Base-by-base conservation (phyloP, 345 rosid species). In the Pelargonium nanum region DNA sequence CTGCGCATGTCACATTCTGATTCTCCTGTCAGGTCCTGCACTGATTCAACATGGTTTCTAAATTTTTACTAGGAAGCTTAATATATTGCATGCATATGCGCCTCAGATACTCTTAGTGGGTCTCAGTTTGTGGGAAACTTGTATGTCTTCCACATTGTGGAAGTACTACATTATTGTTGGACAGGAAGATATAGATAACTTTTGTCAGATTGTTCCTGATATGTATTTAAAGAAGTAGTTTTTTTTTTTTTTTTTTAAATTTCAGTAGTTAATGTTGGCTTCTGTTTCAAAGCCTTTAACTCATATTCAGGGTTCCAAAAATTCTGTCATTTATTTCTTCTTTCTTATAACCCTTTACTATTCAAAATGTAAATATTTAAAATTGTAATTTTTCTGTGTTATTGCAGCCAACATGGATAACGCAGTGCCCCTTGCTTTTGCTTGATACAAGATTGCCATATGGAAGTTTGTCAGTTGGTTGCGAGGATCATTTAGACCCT, bases 361-460 rank as follows among this genome's bases (percentile, higher is more conserved):
- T 40, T 40, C 9, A 40, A 40, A 40, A 6, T 40, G 15, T 40
- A 40, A 12, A 30, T 6, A 5, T 5, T 12, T 30, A 30, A 30
- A 30, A 5, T 30, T 40, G 15, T 19, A 24, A 56, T 24, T n/a
- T 28, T 54, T 25, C 7, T 26, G 28, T 60, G 24, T 67, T 62
- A 21, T 64, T 81, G 75, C 85, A 92, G 98, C 89, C 86, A 13
- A 87, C 89, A 25, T 92, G 96, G 98, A 81, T 89, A 64, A 92
- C 98, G 5, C 88, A 77, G 53, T 85, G 95, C 73, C 96, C 98
- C 20, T 70, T 92, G 83, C 69, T 92, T 77, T 81, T 92, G 60
- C 98, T 92, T 48, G 96, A 92, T 76, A 92, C 98, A 68, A 87
- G 98, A 78, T 77, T 78, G 95, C 89, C 91, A 62, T 88, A 85